Evolutionary conservation across 2,329 filamentous ascomycete species (phyloP), one percentile per base, ranked within the genome.

Genomic region (Monosporascus sp.): DNA sequence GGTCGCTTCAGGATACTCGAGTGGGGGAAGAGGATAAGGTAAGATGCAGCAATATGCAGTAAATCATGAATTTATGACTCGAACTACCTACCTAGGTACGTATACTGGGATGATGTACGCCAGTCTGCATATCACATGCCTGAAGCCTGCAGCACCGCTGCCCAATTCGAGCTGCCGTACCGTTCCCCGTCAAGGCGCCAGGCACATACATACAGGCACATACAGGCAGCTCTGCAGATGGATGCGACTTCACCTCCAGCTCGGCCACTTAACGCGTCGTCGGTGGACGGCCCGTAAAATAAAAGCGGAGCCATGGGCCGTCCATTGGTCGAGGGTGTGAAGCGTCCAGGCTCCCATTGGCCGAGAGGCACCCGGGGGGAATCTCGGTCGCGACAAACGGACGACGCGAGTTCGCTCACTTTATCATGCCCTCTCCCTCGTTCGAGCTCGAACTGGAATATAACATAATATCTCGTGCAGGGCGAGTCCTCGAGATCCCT

Each of bases 21-120:
- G 37, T 24, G n/a, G 45, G 17, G 51, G 27, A 49, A 18, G 17
- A 41, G 37, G 38, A 41, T 37, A 27, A 20, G 39, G 17, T 25
- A 39, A 38, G 11, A 35, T 52, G 53, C 46, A 53, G 57, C 57
- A 50, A 55, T 50, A 37, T 1, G 9, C 2, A 17, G n/a, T n/a
- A 58, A 52, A 43, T 51, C 44, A 4, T 43, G 38, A 52, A 35
- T 47, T 48, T 61, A 57, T 61, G 59, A 61, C 59, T 58, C 56
- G 54, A 58, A 51, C 37, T 5, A 35, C 31, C 9, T 5, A 14
- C 27, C 27, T 31, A n/a, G n/a, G n/a, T n/a, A n/a, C n/a, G n/a
- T n/a, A 11, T 31, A 1, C 8, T 31, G 27, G 27, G 27, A 31
- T 31, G 31, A 52, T 37, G 50, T 37, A 50, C 35, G 45, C 49